Evolutionary conservation across 2,329 filamentous ascomycete species (phyloP).

Genomic region (Trichophyton verrucosum): DNA sequence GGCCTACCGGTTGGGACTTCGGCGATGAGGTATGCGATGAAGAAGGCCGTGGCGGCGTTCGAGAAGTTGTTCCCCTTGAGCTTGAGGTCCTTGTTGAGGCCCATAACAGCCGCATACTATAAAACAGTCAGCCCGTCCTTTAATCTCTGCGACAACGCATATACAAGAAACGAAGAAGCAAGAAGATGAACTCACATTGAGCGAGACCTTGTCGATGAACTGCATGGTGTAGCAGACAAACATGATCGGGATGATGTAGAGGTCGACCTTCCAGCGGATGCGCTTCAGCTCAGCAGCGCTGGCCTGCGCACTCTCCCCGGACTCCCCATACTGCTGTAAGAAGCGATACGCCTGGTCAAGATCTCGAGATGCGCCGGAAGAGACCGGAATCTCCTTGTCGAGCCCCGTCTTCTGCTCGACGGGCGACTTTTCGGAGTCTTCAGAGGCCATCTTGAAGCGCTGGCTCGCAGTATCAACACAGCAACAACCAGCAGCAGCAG

Average conservation of each 20-base stretch:
- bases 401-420: not conserved
- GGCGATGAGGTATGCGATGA: conserved; percentile 48
- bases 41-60: conserved; percentile 50
- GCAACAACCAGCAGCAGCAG: not conserved
- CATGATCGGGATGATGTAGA: conserved; percentile 40
- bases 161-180: not conserved
- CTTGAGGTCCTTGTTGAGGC: conserved; percentile 42
- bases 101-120: conserved; percentile 56
- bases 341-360: conserved; percentile 6
- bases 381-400: not conserved
- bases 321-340: not conserved
- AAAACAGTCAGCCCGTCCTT: not conserved
- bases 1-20: conserved; percentile 47
- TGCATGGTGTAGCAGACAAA: conserved; percentile 47
- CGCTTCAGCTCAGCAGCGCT: conserved; percentile 12
- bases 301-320: not conserved
- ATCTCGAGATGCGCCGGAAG: not conserved
- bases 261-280: conserved; percentile 27
- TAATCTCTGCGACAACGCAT: not conserved
- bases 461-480: not conserved
- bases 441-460: not conserved
- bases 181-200: conserved; percentile 38
- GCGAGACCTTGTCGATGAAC: conserved; percentile 47
- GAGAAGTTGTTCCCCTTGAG: conserved; percentile 50
- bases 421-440: not conserved